Conservation (phyloP, 768 basidiomycete genomes). For the Podaxis sp. region DNA sequence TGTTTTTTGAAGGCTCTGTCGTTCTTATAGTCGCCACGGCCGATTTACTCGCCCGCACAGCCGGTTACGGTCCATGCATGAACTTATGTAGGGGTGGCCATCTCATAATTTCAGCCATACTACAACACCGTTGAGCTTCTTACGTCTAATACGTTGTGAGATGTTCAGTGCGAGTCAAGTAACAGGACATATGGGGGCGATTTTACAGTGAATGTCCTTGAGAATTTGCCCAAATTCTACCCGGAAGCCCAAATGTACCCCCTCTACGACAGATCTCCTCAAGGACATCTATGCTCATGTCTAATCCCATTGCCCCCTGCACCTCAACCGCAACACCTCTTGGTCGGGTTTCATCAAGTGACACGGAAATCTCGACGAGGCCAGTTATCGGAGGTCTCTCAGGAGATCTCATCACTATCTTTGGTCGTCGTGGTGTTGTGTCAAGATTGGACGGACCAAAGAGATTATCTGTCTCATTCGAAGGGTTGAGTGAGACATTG, state of each 20-base stretch:
- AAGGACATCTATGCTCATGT: constrained; percentile 48
- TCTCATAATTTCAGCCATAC: too few species aligned
- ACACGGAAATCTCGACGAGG: constrained; percentile 58
- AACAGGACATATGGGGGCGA: too few species aligned
- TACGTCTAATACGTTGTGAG: too few species aligned
- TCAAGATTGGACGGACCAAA: constrained; percentile 39
- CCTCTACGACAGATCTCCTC: constrained; percentile 74
- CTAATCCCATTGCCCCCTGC: constrained; percentile 52
- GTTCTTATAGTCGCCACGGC: too few species aligned
- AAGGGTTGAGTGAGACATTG: constrained; percentile 57
- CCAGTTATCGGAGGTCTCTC: constrained; percentile 62
- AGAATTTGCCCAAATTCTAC: constrained; percentile 55
- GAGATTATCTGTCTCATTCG: constrained; percentile 31
- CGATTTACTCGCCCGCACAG: too few species aligned
- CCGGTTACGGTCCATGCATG: too few species aligned
- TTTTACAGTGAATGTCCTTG: constrained; percentile 14
- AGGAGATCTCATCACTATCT: constrained; percentile 63
- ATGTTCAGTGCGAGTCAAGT: too few species aligned
- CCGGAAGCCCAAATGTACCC: constrained; percentile 63
- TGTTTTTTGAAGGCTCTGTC: too few species aligned
- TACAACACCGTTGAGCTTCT: too few species aligned
- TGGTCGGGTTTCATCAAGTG: constrained; percentile 52
- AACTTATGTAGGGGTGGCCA: too few species aligned
- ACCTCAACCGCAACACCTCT: constrained; percentile 56
- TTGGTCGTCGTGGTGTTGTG: constrained; percentile 39